phyloP scores from a whole-genome alignment of 305 asterid genomes.

The Fraxinus velutina region DNA sequence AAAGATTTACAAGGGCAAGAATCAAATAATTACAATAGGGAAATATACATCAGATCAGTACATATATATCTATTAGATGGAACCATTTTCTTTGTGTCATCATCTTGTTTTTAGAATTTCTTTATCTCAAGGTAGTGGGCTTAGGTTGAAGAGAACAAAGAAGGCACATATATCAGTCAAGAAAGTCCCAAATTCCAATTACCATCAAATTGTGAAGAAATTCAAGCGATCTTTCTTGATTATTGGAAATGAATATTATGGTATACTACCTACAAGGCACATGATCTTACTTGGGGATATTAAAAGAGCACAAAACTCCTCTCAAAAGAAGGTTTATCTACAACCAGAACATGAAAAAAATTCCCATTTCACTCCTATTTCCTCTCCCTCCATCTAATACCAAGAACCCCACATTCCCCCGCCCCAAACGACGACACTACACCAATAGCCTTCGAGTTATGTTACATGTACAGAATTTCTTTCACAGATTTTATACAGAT shows the following conservation, averaged over 20 bases:
- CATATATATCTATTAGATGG: constrained; percentile 24
- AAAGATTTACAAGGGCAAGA: constrained; percentile 20
- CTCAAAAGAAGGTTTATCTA: constrained; percentile 30
- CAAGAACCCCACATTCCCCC: not conserved
- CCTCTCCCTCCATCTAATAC: not conserved
- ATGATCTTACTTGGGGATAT: constrained; percentile 58
- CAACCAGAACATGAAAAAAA: constrained; percentile 22
- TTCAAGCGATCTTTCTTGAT: not conserved
- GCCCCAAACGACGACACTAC: constrained; percentile 16
- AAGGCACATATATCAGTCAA: constrained; percentile 3
- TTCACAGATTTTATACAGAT: too few relatives aligned
- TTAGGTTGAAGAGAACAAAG: constrained; percentile 17
- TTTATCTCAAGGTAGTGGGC: constrained; percentile 8
- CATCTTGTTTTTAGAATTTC: constrained; percentile 37
- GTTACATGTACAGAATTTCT: too few relatives aligned
- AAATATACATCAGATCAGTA: constrained; percentile 40
- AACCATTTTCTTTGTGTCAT: constrained; percentile 36
- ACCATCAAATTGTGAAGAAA: not conserved
- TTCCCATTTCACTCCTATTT: constrained; percentile 2
- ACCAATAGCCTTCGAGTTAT: not conserved
- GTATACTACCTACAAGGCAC: constrained; percentile 47
- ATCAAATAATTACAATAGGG: constrained; percentile 11
- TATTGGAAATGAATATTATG: not conserved
- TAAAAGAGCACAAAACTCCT: constrained; percentile 43
- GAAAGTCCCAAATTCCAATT: not conserved